Evolutionary conservation across 495 filamentous ascomycete genomes (phyloP), one percentile per base, ranked within the genome.

Genomic region (Friedmanniomyces endolithicus): DNA sequence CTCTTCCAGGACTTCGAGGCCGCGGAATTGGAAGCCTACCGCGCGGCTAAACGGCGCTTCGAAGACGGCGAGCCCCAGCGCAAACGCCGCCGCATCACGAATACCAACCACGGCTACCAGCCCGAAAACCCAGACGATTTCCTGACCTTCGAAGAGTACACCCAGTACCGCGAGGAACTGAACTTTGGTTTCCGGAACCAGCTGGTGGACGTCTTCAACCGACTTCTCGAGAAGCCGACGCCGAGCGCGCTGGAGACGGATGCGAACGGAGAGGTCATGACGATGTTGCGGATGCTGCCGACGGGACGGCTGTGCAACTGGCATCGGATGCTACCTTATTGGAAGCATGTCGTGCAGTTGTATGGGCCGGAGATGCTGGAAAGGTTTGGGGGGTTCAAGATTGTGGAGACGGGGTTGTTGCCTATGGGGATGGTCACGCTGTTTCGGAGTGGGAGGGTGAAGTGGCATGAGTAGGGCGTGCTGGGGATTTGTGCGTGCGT

Each of bases 321-420:
- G 56, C 29, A 25, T n/a, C 35, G 16, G 50, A 56, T 57, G 17
- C 55, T 52, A 8, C 50, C 64, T 6, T 75, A 82, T 58, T 66
- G 67, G 64, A 67, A 67, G 52, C 82, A 78, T 78, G 68, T 76
- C 22, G 29, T 72, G 45, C 64, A 75, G 59, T 56, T 79, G 33
- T 79, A 80, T 61, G 72, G 65, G 1, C 60, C 67, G 11, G 78
- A 81, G 47, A 58, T 81, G 57, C 48, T 75, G 35, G 64, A 68
- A 34, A 55, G 65, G 11, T 79, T 72, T 61, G 78, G 77, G 8
- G 75, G 76, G 1, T 55, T 78, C 62, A 69, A 62, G 33, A 63
- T 82, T 47, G 75, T 78, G 19, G 79, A 82, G 37, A 68, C 72
- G 56, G 71, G 71, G 34, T 71, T 78, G 52, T 63, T 83, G 56